Base-by-base conservation (phyloP, 805 yeast species). In the Pichia paraexigua region DNA sequence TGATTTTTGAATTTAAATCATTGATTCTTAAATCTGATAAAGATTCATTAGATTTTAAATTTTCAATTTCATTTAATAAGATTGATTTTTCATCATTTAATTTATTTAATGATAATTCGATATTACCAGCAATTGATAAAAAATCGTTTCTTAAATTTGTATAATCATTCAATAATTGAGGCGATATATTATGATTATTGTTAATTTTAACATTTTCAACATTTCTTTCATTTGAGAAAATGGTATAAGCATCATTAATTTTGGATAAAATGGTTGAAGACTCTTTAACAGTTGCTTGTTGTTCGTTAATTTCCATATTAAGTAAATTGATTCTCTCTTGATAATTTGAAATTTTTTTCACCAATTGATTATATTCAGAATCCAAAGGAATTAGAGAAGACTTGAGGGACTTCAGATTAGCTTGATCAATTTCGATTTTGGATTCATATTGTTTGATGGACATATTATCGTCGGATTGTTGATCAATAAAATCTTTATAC, bases 341-440 rank as follows among this genome's bases (percentile, higher is more conserved):
- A 45, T 74, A 70, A 39, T 74, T 74, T 8, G 61, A 59, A 2
- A 81, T 67, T 55, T 81, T 83, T 46, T 72, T 72, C 12, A 62
- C 57, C 0, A 78, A 58, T 11, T 83, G 71, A 12, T 71, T 71
- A 50, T 76, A 75, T 54, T 80, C 81, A 9, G 88, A 78, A 32
- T 74, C 75, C 5, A 84, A 62, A 1, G 95, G 95, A 28, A 85
- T 73, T 47, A 86, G 58, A 8, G 75, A 74, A 30, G 56, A 47
- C 32, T 49, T 56, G 5, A 56, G 5, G 4, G 50, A 27, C 35
- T 54, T 56, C 7, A 58, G 32, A 20, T 35, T 48, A 3, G 54
- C 24, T 74, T 74, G 27, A 71, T 67, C 8, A 66, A 63, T 41
- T 79, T 83, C 18, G 77, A 80, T 64, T 11, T 65, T 60, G 21